Evolutionary conservation across 139 green algal genomes (phyloP).

Genomic region (Micractinium conductrix): DNA sequence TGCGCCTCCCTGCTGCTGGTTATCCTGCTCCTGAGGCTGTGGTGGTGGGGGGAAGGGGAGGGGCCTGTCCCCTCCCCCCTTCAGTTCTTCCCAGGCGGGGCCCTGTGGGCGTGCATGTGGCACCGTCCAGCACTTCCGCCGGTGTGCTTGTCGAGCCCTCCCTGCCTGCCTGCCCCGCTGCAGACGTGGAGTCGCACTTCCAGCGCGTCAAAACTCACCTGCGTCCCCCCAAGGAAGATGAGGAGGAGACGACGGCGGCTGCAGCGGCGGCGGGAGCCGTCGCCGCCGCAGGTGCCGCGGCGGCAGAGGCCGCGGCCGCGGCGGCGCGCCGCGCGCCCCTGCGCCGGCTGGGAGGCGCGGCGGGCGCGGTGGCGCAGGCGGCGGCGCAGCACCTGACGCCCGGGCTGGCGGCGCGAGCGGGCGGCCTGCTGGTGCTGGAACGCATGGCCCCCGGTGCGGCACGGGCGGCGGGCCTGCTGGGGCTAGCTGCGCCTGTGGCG

Average conservation of each 20-base stretch:
- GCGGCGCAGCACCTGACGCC: constrained; percentile 15
- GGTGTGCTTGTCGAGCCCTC: background rate
- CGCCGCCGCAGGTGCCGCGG: constrained; percentile 4
- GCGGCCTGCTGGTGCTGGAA: constrained; percentile 22
- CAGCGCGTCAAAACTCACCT: constrained; percentile 45
- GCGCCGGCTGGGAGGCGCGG: constrained; percentile 2
- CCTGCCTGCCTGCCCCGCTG: background rate
- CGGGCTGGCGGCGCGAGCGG: background rate
- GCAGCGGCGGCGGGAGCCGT: background rate
- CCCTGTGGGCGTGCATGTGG: background rate
- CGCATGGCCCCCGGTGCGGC: background rate
- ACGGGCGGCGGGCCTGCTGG: background rate
- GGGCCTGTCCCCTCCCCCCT: too few relatives aligned
- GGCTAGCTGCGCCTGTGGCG: background rate
- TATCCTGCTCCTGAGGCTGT: background rate
- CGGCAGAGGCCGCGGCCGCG: background rate
- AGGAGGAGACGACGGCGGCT: background rate
- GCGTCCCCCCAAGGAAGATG: constrained; percentile 27
- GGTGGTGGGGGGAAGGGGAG: too few relatives aligned
- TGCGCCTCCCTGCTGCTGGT: background rate
- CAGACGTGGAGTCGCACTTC: constrained; percentile 49
- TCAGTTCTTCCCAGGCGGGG: background rate
- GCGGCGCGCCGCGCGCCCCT: background rate
- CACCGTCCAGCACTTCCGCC: background rate
- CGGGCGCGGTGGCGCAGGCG: background rate